Evolutionary conservation across 257 asterid species (phyloP).

Genomic region (Plantago elongata): DNA sequence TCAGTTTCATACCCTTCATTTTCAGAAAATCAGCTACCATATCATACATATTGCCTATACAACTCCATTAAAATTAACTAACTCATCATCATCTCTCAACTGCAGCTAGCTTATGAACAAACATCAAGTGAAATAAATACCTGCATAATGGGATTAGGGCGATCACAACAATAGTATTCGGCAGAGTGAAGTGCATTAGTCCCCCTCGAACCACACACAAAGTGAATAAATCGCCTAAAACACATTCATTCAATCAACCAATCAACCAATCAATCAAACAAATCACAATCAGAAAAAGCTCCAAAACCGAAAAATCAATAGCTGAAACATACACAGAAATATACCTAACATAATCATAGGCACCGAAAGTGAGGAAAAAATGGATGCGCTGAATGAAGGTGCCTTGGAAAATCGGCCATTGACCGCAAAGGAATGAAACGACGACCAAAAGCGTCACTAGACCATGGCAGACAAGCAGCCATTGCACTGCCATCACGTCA

Average conservation of each 20-base stretch:
- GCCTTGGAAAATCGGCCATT: constrained; percentile 94
- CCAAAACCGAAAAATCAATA: not conserved
- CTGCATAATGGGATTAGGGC: constrained; percentile 90
- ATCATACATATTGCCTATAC: too few species aligned
- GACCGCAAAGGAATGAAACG: constrained; percentile 89
- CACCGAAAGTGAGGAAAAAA: constrained; percentile 80
- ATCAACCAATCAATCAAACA: too few species aligned
- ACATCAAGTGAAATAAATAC: constrained; percentile 23
- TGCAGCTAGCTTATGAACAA: not conserved
- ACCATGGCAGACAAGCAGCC: constrained; percentile 86
- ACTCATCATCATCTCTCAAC: too few species aligned
- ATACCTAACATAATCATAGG: constrained; percentile 73
- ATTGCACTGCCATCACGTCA: constrained; percentile 55
- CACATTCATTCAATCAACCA: not conserved
- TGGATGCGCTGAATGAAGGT: constrained; percentile 77
- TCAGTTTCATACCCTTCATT: too few species aligned
- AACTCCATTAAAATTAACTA: too few species aligned
- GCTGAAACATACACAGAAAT: not conserved
- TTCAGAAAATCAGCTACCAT: too few species aligned
- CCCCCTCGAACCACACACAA: constrained; percentile 65
- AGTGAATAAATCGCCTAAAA: constrained; percentile 64
- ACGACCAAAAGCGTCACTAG: constrained; percentile 63
- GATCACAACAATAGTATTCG: constrained; percentile 83
- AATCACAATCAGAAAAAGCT: not conserved
- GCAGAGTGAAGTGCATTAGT: constrained; percentile 51